Evolutionary conservation across 345 rosid genomes (phyloP).

Genomic region (Citrus inodora): DNA sequence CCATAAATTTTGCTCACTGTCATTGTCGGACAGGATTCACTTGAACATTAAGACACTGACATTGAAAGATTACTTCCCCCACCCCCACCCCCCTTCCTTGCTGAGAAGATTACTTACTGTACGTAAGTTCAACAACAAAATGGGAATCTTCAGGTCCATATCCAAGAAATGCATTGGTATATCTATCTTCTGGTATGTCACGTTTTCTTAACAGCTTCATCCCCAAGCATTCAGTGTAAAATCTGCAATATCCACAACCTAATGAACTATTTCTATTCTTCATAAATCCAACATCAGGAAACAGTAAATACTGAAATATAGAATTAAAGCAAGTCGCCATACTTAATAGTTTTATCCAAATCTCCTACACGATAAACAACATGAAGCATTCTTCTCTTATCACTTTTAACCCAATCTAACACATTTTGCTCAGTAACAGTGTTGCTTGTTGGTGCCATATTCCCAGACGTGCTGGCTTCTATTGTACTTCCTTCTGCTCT

Average conservation of each 20-base stretch:
- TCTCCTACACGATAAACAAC: conserved; percentile 98
- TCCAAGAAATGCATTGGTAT: conserved; percentile 95
- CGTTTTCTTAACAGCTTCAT: conserved; percentile 97
- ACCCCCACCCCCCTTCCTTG: too few relatives aligned
- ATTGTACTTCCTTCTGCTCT: conserved; percentile 9
- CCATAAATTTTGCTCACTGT: neutral
- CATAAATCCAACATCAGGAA: neutral
- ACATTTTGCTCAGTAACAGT: conserved; percentile 17
- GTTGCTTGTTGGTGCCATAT: conserved; percentile 7
- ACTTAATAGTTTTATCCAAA: conserved; percentile 92
- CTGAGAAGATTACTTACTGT: conserved; percentile 47
- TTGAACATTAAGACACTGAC: neutral
- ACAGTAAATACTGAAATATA: neutral
- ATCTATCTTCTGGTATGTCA: conserved; percentile 96
- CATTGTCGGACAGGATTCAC: neutral
- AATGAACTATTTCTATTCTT: neutral
- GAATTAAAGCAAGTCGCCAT: conserved; percentile 6
- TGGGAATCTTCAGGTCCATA: conserved; percentile 98
- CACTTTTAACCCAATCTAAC: conserved; percentile 59
- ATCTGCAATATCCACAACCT: conserved; percentile 41
- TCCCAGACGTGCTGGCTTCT: conserved; percentile 18
- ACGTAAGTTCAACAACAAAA: conserved; percentile 87
- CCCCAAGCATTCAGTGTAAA: conserved; percentile 93
- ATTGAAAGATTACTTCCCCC: conserved; percentile 16
- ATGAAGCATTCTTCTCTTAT: conserved; percentile 88